Base-by-base conservation (phyloP, 169 alveolate genomes). In the Eimeria mitis region DNA sequence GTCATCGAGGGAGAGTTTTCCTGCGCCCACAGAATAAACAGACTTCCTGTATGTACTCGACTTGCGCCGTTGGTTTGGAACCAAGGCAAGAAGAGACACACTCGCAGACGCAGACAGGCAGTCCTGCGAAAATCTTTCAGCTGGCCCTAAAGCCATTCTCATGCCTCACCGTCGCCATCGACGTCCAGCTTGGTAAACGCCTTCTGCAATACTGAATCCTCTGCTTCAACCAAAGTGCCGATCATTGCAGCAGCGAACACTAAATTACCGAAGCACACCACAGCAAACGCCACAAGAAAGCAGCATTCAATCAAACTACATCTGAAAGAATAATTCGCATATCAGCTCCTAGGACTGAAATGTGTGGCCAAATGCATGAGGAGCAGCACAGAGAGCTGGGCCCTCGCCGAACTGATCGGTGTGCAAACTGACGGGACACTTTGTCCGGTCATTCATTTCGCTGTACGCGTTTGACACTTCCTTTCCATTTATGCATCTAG, bases 161-260 rank as follows among this genome's bases (percentile, higher is more conserved):
- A 23, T 56, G 59, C 42, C 68, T 83, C 61, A 87, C 92, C 92
- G 61, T 87, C 92, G 34, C 92, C n/a, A 54, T 87, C 79, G 63
- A 44, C 81, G 81, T 87, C 92, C 92, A 87, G 54, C 63, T 87
- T 87, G 7, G 61, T 37, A 56, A 87, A 87, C 7, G 92, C 92
- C 83, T 37, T 63, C 61, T 87, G 52, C 44, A 87, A 63, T 56
- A 87, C 31, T 21, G 92, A 87, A 8, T 63, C 83, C 61, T 87
- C 92, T 34, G 92, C 75, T 19, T 87, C 92, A 47, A 87, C 81
- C 44, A 87, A 61, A 13, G 83, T 42, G 81, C 92, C 92, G 81
- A 87, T 65, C 92, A 61, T 59, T 87, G 92, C 92, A 37, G 83
- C 92, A 49, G 92, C 92, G 19, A 87, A 87, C 65, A 87, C 92